Evolutionary conservation across 2,329 filamentous ascomycete species (phyloP), one percentile per base, ranked within the genome.

Genomic region (Achaetomium macrosporum): DNA sequence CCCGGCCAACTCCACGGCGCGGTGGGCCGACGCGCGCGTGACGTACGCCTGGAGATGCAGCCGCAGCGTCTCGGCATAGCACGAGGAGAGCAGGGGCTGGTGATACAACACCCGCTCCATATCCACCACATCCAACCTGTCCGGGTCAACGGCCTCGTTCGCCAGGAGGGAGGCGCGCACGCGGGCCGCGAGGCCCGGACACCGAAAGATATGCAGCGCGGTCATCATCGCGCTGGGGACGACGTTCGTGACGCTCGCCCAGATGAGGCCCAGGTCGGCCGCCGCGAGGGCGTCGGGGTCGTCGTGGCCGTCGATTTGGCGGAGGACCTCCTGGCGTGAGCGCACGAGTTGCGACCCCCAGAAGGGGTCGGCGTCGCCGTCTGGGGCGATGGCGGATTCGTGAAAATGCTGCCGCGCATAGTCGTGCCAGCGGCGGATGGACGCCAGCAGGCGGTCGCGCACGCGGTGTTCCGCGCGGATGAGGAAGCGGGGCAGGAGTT

Each of bases 51-150:
- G 20, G 13, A 35, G 10, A 20, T 52, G 33, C 16, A 52, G 43
- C 4, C 50, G 42, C 6, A 47, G 43, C 25, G 37, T 52, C 43
- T 52, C 50, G 15, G 42, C 37, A 29, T 41, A 47, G 19, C 35
- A n/a, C 10, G 43, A 47, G 7, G n/a, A 41, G 25, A 52, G 43
- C 10, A 52, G 42, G 2, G 50, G 42, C 20, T 8, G 19, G 37
- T n/a, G 10, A n/a, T 9, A 12, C 11, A 31, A 29, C 42, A 33
- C 7, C 30, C 12, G 7, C 7, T 33, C 30, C 30, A 33, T 8
- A 12, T 33, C 30, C 7, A 33, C 30, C n/a, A n/a, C n/a, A 33
- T 33, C 30, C 30, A 33, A 12, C 30, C 7, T 8, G 30, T 33
- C 30, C 7, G 30, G 12, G 12, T 33, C 30, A 12, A 33, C 30